Base-by-base conservation (phyloP, 2,329 filamentous ascomycete species). In the Aspergillus sp. region DNA sequence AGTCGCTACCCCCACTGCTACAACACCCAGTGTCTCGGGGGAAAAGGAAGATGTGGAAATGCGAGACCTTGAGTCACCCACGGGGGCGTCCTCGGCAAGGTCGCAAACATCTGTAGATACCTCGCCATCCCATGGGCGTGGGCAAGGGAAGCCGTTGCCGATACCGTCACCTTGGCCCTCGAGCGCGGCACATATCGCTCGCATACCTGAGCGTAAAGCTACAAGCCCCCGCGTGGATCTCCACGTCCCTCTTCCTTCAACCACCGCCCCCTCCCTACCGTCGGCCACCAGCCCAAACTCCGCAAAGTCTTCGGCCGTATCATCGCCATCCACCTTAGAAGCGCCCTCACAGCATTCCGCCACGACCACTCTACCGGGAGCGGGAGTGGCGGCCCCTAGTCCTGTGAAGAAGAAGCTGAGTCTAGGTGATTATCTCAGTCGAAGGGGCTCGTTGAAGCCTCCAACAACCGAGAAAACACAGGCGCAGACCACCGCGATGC, bases 391-490 rank as follows among this genome's bases (percentile, higher is more conserved):
- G 7, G 74, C 76, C n/a, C 75, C 79, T 24, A 80, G 77, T 62
- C 79, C 79, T 3, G 73, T 75, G 17, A 80, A 80, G 67, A 82
- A 81, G 66, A 81, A 81, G 60, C 70, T 81, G 48, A 81, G 77
- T 61, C 65, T 82, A 19, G 78, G 78, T 45, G 79, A 82, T 61
- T 82, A 82, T 60, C 71, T 80, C 54, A 78, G 71, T 50, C 74
- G 75, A 52, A 72, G 76, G 51, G 72, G 73, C 11, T 76, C 74
- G 17, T 63, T 76, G 44, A 67, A 70, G 13, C 75, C 76, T 0
- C 76, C 76, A 6, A 73, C 72, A 0, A 67, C 70, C 5, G 77
- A 80, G 55, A 80, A 77, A 59, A 55, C 67, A n/a, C 75, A 71
- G 41, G 52, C 62, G 3, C 71, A 71, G 47, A 61, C 63, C 19